Evolutionary conservation across 2,329 filamentous ascomycete species (phyloP), one percentile per base, ranked within the genome.

Genomic region (Lachnellula occidentalis): DNA sequence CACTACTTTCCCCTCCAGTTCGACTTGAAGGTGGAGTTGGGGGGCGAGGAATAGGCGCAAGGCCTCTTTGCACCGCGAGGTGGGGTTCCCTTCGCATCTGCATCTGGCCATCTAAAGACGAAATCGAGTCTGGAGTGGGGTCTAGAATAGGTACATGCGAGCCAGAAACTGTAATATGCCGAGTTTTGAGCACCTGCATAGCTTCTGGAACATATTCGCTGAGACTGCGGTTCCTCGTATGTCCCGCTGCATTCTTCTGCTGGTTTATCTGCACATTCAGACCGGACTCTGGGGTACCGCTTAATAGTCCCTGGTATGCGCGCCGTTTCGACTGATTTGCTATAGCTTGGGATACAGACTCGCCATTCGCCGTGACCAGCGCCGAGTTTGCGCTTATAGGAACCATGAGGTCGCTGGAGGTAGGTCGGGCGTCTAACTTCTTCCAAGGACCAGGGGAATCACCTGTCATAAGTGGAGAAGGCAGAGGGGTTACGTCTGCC

Each of bases 201-300:
- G 81, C 74, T 51, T 94, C 88, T 2, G 91, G 90, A 0, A 84
- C 79, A 70, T 95, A 96, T 61, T 96, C 92, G 73, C 91, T 96
- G 24, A 94, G 75, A 70, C 92, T 96, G 64, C 92, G 81, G 69
- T 94, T 91, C 56, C 88, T 81, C 12, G 76, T 75, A 69, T 90
- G 88, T 14, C 63, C 62, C 55, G 66, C 61, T 12, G 53, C 57
- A 47, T 59, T 59, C 54, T 67, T 69, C 31, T 67, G 61, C 43
- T 60, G 58, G 31, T 60, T 63, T 11, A 56, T 58, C 51, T 64
- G 54, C 2, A 57, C 37, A 51, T 53, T 60, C 9, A 24, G 47
- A 4, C 50, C 58, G 19, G 61, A 58, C 11, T 66, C 64, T 14
- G 37, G 58, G 12, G 50, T 54, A 56, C 55, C 64, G 45, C 57